A percentile compares a stretch with the other conserved stretches of the same genome.
Evolutionary conservation across 805 yeast species (phyloP).

Genomic region (Starmerella powellii): DNA sequence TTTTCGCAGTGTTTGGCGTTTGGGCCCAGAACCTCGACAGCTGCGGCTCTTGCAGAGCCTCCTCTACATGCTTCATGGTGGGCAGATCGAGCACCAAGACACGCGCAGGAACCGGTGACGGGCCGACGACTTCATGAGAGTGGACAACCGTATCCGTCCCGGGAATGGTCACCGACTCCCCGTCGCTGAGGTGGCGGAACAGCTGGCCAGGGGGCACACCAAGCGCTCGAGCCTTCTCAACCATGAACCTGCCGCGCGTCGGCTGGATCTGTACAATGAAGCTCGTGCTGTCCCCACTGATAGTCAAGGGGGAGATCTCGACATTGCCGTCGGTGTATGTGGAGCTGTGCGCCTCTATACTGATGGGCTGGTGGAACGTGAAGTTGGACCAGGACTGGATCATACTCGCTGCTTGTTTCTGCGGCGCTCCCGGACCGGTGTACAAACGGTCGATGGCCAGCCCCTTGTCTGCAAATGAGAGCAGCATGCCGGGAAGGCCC

Average conservation of each 20-base stretch:
- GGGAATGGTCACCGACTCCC: conserved; percentile 37
- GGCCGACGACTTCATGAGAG: conserved; percentile 64
- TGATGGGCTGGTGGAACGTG: conserved; percentile 55
- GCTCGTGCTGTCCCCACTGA: conserved; percentile 30
- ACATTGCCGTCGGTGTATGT: conserved; percentile 23
- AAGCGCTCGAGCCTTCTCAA: conserved; percentile 49
- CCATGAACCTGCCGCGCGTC: conserved; percentile 64
- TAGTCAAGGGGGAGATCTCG: conserved; percentile 21
- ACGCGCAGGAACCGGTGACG: conserved; percentile 45
- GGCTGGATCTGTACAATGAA: conserved; percentile 59
- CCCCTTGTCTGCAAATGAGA: conserved; percentile 55
- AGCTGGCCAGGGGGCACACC: conserved; percentile 57
- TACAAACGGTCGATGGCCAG: conserved; percentile 3
- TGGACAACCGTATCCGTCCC: conserved; percentile 29
- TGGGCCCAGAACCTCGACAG: conserved; percentile 1
- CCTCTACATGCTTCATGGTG: conserved; percentile 33
- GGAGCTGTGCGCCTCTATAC: conserved; percentile 33
- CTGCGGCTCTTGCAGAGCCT: conserved; percentile 18
- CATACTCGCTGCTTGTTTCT: conserved; percentile 38
- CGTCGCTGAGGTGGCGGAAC: conserved; percentile 49
- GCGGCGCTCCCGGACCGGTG: conserved; percentile 30
- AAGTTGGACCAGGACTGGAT: conserved; percentile 78
- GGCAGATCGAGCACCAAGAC: conserved; percentile 69
- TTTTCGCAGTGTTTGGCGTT: background rate
- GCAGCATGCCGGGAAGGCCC: conserved; percentile 83